Percentiles rank a stretch among this genome's conserved stretches.
Conservation (phyloP, 257 asterid species). For the Buddleja alternifolia region DNA sequence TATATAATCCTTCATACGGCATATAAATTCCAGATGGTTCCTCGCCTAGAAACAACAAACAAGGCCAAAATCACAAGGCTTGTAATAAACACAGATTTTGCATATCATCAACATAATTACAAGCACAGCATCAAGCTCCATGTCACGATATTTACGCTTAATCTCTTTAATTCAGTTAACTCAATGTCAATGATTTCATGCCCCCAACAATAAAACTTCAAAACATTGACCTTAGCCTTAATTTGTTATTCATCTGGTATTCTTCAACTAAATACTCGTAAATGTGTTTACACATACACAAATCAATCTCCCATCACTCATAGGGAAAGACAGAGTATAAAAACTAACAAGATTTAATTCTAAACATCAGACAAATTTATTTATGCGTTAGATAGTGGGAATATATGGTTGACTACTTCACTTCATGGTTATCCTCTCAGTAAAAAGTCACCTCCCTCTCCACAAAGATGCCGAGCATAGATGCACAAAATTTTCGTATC, state of each 20-base stretch:
- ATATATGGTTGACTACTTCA: background rate
- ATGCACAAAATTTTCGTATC: background rate
- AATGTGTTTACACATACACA: too few species aligned
- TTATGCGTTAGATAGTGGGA: background rate
- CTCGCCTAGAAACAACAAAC: constrained; percentile 53
- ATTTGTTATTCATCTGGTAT: too few species aligned
- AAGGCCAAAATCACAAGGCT: constrained; percentile 10
- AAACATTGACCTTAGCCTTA: too few species aligned
- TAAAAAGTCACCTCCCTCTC: background rate
- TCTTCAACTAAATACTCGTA: too few species aligned
- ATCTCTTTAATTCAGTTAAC: too few species aligned
- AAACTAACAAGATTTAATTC: background rate
- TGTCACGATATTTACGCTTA: too few species aligned
- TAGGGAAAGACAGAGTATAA: too few species aligned
- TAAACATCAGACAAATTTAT: background rate
- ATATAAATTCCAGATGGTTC: constrained; percentile 72
- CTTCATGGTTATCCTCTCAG: background rate
- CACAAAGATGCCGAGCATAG: background rate
- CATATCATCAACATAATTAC: background rate
- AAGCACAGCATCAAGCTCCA: too few species aligned
- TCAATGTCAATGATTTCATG: too few species aligned
- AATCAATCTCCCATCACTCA: too few species aligned
- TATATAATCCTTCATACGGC: constrained; percentile 81
- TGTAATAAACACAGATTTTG: background rate
- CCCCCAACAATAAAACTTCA: too few species aligned